Base-by-base conservation (phyloP, 352 stramenopile genomes). In the Globisporangium abappressorium region DNA sequence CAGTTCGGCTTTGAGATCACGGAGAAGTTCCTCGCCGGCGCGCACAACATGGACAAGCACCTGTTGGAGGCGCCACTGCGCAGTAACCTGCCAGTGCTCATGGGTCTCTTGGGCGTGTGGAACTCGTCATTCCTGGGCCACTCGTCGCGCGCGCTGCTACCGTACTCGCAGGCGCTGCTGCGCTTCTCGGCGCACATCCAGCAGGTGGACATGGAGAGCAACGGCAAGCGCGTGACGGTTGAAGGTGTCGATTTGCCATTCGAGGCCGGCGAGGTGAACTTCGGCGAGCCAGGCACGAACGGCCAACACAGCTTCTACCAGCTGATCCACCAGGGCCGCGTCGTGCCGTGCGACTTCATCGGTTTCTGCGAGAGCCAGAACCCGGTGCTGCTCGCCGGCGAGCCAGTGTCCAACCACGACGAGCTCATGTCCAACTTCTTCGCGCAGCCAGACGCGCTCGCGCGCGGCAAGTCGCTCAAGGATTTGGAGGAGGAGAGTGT, bases 341-440 rank as follows among this genome's bases (percentile, higher is more conserved):
- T 97, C 26, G 97, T 99, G 57, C 97, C 98, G 41, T 95, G 90
- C 68, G 98, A 99, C 74, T 99, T 99, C 77, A 97, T 99, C 69
- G 98, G 97, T 38, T 99, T 99, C 76, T 94, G 95, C 70, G 84
- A 99, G 78, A 98, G 85, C 68, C 97, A 99, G 82, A 88, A 91
- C 74, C 87, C 88, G 47, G 76, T 97, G 61, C 43, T 74, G 49
- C 78, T 94, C 57, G 79, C 78, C 0, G 81, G 81, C 34, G 86
- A 99, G 74, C 65, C 84, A 0, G 92, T 99, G 36, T 93, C 89
- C n/a, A 98, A 98, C 85, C 97, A 99, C 84, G 97, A 99, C 80
- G 97, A 99, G 82, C 91, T 99, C 69, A 99, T 99, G 97, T 96
- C 86, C 62, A 99, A 99, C 85, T 99, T 99, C 78, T 99, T 99